Percentiles rank a stretch among this genome's conserved stretches.
phyloP scores from a whole-genome alignment of 2,329 filamentous ascomycete species.

The Colletotrichum siamense region DNA sequence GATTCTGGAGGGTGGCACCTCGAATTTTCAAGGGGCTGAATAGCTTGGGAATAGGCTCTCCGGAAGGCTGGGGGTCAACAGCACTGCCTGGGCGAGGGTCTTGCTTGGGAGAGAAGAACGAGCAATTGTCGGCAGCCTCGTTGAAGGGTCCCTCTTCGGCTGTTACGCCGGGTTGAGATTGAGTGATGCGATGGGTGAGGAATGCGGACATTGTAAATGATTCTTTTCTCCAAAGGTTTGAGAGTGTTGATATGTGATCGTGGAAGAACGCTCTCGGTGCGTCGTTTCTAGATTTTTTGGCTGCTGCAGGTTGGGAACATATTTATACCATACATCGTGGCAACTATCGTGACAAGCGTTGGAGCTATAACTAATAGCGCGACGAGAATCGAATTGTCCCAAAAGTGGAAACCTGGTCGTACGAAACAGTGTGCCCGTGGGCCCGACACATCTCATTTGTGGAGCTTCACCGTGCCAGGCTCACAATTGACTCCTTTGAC shows the following conservation, averaged over 20 bases:
- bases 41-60: constrained; percentile 54
- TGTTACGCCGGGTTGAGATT: neutral
- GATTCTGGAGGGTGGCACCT: constrained; percentile 48
- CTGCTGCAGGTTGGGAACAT: neutral
- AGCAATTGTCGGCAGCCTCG: constrained; percentile 16
- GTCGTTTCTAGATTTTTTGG: neutral
- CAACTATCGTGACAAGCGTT: neutral
- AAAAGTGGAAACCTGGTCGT: neutral
- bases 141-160: neutral
- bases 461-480: neutral
- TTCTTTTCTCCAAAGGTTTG: neutral
- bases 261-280: fast-evolving
- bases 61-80: constrained; percentile 36
- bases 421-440: neutral
- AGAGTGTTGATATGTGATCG: neutral
- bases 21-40: constrained; percentile 54
- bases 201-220: neutral
- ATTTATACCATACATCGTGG: neutral
- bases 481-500: neutral
- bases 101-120: constrained; percentile 56
- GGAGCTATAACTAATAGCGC: neutral
- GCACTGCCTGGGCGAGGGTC: constrained; percentile 49
- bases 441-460: neutral
- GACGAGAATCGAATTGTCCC: neutral
- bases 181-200: neutral